Evolutionary conservation across 345 rosid genomes (phyloP), one percentile per base, ranked within the genome.

Genomic region (Turnera subulata): DNA sequence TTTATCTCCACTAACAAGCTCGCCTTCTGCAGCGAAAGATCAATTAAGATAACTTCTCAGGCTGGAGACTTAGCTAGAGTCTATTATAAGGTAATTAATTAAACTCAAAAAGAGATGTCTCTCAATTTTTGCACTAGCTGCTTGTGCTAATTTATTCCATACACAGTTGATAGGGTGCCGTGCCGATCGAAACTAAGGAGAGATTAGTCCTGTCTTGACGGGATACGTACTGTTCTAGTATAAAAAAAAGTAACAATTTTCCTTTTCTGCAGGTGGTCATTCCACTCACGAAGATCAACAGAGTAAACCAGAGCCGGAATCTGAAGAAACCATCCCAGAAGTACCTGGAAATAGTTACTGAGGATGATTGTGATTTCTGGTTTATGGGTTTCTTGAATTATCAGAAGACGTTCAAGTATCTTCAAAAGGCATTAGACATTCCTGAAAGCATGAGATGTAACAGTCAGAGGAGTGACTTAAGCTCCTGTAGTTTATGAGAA

Each of bases 351-450:
- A 60, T 88, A 32, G 78, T 74, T 10, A 92, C 95, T 0, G 79
- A 73, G 1, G 95, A 92, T 59, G 61, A 49, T 59, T 89, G 80
- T 42, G 93, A 92, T 53, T 92, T 92, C 81, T 89, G 96, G 96
- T 86, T 89, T 53, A 84, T 89, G 89, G 96, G 98, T 0, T 89
- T 92, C 76, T 52, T 77, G 26, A 89, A 83, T 58, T 71, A 80
- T 59, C 80, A 83, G 67, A 91, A 82, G 70, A 82, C 96, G 55
- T 72, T 80, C 66, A 78, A 75, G 49, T 57, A 58, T 58, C 82
- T 90, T 55, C 82, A 80, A 59, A 78, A 71, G 21, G 82, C 88
- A 19, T n/a, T n/a, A n/a, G n/a, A n/a, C n/a, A n/a, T n/a, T n/a
- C n/a, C n/a, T n/a, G n/a, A n/a, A n/a, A n/a, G n/a, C n/a, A n/a